These are phyloP conservation scores for Metschnikowia colocasiae DNA, from an alignment of 805 yeast species.

Conservation along the genomic window DNA sequence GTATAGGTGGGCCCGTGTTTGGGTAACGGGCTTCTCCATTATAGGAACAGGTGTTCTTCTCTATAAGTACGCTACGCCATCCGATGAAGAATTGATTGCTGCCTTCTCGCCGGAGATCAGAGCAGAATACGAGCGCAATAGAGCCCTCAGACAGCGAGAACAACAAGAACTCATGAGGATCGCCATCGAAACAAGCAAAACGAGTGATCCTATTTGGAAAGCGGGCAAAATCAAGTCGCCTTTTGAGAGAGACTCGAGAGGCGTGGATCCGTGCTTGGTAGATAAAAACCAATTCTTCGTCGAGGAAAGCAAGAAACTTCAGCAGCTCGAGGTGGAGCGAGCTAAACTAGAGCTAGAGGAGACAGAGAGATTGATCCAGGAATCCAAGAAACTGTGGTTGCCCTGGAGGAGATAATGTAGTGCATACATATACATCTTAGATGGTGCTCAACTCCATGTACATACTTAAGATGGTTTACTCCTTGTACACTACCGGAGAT, in stretches of 20 bases:
- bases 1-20: constrained; percentile 58
- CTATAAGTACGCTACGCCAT: constrained; percentile 74
- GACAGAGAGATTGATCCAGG: constrained; percentile 18
- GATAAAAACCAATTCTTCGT: constrained; percentile 47
- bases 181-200: constrained; percentile 57
- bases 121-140: constrained; percentile 66
- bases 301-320: constrained; percentile 41
- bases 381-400: constrained; percentile 24
- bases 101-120: constrained; percentile 79
- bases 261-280: constrained; percentile 33
- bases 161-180: constrained; percentile 68
- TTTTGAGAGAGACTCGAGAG: constrained; percentile 50
- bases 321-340: constrained; percentile 29
- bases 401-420: constrained; percentile 12
- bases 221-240: constrained; percentile 70
- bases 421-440: not conserved
- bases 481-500: not conserved
- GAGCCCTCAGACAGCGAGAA: constrained; percentile 59
- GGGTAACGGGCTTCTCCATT: constrained; percentile 60
- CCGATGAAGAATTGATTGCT: constrained; percentile 75
- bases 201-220: constrained; percentile 80
- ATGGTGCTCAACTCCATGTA: not conserved
- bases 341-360: constrained; percentile 18
- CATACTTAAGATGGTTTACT: not conserved
- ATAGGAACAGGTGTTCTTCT: constrained; percentile 69